These are phyloP conservation scores for Boletellus deceptivus DNA, from an alignment of 1,284 basidiomycete species.

Conservation along the genomic window DNA sequence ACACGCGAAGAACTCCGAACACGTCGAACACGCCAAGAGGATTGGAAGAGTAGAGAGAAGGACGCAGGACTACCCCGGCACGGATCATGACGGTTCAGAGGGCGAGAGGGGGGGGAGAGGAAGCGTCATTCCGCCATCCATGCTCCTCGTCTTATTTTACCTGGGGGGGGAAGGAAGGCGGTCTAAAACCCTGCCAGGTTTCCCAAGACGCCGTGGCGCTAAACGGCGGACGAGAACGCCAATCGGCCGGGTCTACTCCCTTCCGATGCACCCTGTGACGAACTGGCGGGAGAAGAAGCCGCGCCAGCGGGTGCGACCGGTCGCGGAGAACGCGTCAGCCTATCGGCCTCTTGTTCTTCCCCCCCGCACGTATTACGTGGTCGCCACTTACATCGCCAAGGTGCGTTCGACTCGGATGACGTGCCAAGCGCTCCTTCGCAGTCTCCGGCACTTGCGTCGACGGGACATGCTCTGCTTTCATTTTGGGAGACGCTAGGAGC, in stretches of 20 bases:
- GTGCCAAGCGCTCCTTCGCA: not conserved
- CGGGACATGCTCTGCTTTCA: not conserved
- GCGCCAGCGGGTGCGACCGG: too few species aligned
- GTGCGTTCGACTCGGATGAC: too few species aligned
- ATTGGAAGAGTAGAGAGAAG: not conserved
- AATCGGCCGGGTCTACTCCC: too few species aligned
- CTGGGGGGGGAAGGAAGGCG: too few species aligned
- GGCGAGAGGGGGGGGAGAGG: too few species aligned
- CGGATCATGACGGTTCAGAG: not conserved
- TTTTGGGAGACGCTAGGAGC: not conserved
- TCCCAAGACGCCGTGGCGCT: too few species aligned
- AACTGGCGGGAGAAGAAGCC: too few species aligned
- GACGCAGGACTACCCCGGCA: not conserved
- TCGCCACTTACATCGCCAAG: not conserved
- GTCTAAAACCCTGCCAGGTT: too few species aligned
- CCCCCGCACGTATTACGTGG: not conserved
- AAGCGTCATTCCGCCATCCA: not conserved
- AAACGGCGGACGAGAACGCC: too few species aligned
- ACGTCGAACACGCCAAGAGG: not conserved
- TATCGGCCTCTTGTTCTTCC: not conserved
- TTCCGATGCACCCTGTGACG: too few species aligned
- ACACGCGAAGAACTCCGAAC: not conserved
- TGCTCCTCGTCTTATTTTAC: too few species aligned
- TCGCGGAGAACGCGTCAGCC: not conserved
- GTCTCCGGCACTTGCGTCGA: not conserved